Evolutionary conservation across 2,329 filamentous ascomycete species (phyloP).

Genomic region (Alternaria consortialis): DNA sequence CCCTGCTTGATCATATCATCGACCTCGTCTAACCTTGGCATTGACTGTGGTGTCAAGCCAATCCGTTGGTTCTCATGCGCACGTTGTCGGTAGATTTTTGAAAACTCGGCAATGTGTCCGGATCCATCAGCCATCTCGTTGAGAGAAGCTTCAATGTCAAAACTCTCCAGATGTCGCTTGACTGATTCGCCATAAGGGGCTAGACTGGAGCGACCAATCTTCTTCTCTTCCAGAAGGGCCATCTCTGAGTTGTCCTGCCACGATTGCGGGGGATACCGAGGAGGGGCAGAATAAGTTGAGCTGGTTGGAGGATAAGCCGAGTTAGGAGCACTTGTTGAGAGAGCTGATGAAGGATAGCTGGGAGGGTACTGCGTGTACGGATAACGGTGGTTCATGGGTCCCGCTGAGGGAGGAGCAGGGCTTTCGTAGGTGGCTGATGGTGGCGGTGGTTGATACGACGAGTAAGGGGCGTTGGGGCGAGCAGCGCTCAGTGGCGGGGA

Average conservation of each 20-base stretch:
- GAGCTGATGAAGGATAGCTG: slow-evolving; percentile 52
- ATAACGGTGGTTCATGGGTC: slow-evolving; percentile 51
- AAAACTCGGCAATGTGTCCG: slow-evolving; percentile 58
- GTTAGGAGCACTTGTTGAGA: slow-evolving; percentile 46
- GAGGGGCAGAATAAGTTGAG: slow-evolving; percentile 52
- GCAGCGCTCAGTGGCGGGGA: slow-evolving; percentile 42
- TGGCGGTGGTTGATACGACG: slow-evolving; percentile 45
- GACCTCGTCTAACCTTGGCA: slow-evolving; percentile 60
- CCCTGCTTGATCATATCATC: slow-evolving; percentile 62
- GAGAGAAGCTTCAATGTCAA: slow-evolving; percentile 65
- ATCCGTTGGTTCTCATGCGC: slow-evolving; percentile 61
- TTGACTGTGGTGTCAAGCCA: slow-evolving; percentile 57
- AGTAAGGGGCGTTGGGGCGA: slow-evolving; percentile 38
- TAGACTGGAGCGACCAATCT: slow-evolving; percentile 43
- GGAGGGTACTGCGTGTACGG: slow-evolving; percentile 55
- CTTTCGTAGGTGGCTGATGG: slow-evolving; percentile 50
- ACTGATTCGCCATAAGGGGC: slow-evolving; percentile 59
- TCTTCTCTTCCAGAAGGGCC: slow-evolving; percentile 48
- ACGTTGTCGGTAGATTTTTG: slow-evolving; percentile 59
- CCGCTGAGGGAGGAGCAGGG: slow-evolving; percentile 44
- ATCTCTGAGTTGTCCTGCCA: slow-evolving; percentile 52
- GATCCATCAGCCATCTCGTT: slow-evolving; percentile 60
- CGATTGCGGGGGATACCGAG: slow-evolving; percentile 44
- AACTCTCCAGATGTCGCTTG: slow-evolving; percentile 71
- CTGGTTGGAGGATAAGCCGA: slow-evolving; percentile 55